A percentile compares a stretch with the other conserved stretches of the same genome.
Evolutionary conservation across 202 grass and related monocot species (phyloP).

Genomic region (Panicum hallii): DNA sequence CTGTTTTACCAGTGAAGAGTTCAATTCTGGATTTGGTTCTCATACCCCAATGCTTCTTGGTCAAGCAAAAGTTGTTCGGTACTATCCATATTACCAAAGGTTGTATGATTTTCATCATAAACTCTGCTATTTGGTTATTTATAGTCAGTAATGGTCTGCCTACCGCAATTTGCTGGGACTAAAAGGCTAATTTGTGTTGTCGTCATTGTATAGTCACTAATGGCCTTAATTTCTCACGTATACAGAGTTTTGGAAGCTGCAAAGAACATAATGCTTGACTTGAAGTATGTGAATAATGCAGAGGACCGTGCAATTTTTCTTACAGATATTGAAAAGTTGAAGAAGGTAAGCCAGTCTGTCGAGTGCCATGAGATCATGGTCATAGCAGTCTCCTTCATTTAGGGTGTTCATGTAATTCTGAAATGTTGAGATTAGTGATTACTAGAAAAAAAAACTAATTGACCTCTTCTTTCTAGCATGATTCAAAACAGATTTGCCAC

Average conservation of each 20-base stretch:
- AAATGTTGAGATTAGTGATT: constrained; percentile 14
- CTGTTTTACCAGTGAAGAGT: constrained; percentile 81
- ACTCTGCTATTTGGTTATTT: constrained; percentile 41
- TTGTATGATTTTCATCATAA: constrained; percentile 36
- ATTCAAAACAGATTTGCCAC: constrained; percentile 14
- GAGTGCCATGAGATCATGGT: constrained; percentile 13
- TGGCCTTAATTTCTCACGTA: constrained; percentile 39
- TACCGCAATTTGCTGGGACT: neutral
- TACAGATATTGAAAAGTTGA: constrained; percentile 76
- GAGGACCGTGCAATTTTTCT: constrained; percentile 84
- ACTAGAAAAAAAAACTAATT: neutral
- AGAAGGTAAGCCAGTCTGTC: constrained; percentile 65
- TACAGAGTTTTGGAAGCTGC: constrained; percentile 75
- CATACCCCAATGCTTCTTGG: constrained; percentile 98
- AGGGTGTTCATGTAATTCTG: constrained; percentile 4
- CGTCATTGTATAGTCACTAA: constrained; percentile 27
- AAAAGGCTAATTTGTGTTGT: neutral
- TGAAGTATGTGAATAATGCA: constrained; percentile 90
- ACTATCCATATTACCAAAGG: constrained; percentile 95
- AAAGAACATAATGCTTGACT: constrained; percentile 76
- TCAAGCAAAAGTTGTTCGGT: constrained; percentile 94
- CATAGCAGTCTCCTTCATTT: neutral
- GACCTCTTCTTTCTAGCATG: constrained; percentile 12
- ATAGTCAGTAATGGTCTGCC: constrained; percentile 34
- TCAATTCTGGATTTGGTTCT: constrained; percentile 98